Conservation (phyloP, 345 rosid genomes). For the Lumnitzera littorea region DNA sequence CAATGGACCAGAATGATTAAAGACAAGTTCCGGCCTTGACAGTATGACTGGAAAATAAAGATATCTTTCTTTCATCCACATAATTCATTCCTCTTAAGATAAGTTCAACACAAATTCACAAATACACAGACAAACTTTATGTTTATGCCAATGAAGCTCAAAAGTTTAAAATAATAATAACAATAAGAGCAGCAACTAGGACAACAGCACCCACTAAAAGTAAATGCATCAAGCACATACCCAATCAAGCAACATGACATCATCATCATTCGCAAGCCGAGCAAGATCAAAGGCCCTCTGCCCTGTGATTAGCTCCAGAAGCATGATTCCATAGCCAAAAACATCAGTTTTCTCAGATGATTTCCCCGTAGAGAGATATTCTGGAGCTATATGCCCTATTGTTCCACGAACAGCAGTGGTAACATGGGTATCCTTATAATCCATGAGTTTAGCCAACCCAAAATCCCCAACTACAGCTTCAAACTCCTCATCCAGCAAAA, state of each 20-base stretch:
- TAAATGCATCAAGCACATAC: slow-evolving; percentile 26
- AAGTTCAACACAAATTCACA: no score
- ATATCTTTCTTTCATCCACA: no score
- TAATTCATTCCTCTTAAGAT: no score
- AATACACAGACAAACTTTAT: no score
- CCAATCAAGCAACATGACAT: slow-evolving; percentile 98
- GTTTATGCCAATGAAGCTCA: no score
- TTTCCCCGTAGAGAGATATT: slow-evolving; percentile 90
- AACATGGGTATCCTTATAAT: slow-evolving; percentile 96
- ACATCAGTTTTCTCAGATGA: slow-evolving; percentile 98
- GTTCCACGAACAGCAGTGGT: slow-evolving; percentile 98
- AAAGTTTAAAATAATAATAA: not conserved
- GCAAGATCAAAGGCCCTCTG: slow-evolving; percentile 98
- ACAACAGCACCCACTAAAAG: not conserved
- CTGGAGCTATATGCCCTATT: slow-evolving; percentile 95
- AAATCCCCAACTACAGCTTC: slow-evolving; percentile 99
- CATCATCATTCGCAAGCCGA: slow-evolving; percentile 91
- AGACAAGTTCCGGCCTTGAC: no score
- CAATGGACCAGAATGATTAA: no score
- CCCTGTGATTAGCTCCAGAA: slow-evolving; percentile 87
- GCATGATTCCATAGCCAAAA: slow-evolving; percentile 97
- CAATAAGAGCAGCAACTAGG: not conserved
- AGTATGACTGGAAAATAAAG: no score
- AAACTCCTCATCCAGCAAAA: slow-evolving; percentile 87
- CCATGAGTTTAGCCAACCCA: slow-evolving; percentile 95